Evolutionary conservation across 495 filamentous ascomycete genomes (phyloP).

Genomic region (Penicillium antarcticum): DNA sequence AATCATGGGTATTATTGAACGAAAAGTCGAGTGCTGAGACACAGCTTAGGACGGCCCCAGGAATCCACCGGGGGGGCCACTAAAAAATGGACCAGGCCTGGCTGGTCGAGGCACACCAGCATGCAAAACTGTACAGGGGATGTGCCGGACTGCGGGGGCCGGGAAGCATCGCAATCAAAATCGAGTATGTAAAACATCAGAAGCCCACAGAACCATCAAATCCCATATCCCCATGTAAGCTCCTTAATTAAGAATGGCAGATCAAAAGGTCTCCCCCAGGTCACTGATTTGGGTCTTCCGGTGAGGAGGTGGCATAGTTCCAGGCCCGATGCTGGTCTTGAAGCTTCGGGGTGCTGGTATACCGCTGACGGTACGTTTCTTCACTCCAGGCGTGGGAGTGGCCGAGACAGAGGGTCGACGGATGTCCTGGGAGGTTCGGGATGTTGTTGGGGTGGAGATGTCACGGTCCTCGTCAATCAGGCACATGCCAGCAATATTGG

Average conservation of each 20-base stretch:
- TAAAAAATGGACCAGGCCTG: constrained; percentile 5
- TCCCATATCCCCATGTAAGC: not conserved
- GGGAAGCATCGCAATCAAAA: constrained; percentile 13
- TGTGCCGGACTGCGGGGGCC: constrained; percentile 2
- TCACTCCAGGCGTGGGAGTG: constrained; percentile 27
- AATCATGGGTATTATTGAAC: constrained; percentile 30
- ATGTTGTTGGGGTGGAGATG: constrained; percentile 34
- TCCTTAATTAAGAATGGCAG: not conserved
- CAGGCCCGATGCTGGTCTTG: constrained; percentile 46
- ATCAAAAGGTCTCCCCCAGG: constrained; percentile 65
- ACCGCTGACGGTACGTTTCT: constrained; percentile 54
- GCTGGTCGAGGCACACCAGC: constrained; percentile 4
- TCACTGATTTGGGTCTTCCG: constrained; percentile 51
- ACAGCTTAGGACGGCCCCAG: constrained; percentile 44
- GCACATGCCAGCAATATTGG: constrained; percentile 36
- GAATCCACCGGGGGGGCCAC: constrained; percentile 20
- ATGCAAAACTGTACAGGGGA: constrained; percentile 15
- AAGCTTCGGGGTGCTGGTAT: constrained; percentile 51
- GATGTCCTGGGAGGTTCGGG: constrained; percentile 22
- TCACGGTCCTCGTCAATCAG: constrained; percentile 44
- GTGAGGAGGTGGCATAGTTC: constrained; percentile 53
- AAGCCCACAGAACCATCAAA: constrained; percentile 2
- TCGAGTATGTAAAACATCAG: constrained; percentile 7
- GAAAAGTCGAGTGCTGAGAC: constrained; percentile 36
- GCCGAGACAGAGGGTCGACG: constrained; percentile 37